Percentiles rank a stretch among this genome's conserved stretches.
Conservation (phyloP, 2,329 filamentous ascomycete species). For the Cryphonectria radicalis region DNA sequence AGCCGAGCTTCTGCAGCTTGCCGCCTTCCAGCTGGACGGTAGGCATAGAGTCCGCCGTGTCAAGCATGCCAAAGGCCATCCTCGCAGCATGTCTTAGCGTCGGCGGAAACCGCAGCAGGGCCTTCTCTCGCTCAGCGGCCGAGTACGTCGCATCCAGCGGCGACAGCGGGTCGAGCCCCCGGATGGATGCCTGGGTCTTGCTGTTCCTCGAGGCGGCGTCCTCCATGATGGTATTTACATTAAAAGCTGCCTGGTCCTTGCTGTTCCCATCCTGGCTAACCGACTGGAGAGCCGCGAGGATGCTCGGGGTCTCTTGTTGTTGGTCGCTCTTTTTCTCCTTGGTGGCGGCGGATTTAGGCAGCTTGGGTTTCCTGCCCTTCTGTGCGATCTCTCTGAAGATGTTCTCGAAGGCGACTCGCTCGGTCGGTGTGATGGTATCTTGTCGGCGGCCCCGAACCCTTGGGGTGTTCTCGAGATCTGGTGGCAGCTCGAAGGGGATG, state of each 20-base stretch:
- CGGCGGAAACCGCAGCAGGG: slow-evolving; percentile 46
- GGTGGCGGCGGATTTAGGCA: slow-evolving; percentile 1
- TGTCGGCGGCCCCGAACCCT: slow-evolving; percentile 33
- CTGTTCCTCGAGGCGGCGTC: slow-evolving; percentile 33
- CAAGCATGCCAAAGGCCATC: slow-evolving; percentile 42
- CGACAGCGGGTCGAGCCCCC: slow-evolving; percentile 29
- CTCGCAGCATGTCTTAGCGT: slow-evolving; percentile 46
- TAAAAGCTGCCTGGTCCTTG: slow-evolving; percentile 26
- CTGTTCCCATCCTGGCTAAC: neutral
- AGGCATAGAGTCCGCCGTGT: slow-evolving; percentile 26
- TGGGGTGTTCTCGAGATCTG: slow-evolving; percentile 40
- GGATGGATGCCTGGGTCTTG: slow-evolving; percentile 16
- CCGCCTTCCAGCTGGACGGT: slow-evolving; percentile 26
- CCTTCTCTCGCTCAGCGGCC: slow-evolving; percentile 40
- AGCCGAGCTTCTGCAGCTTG: neutral
- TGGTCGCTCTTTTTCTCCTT: slow-evolving; percentile 17
- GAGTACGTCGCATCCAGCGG: slow-evolving; percentile 31
- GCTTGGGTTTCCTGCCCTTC: slow-evolving; percentile 32
- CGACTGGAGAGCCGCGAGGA: slow-evolving; percentile 20
- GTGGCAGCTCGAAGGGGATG: slow-evolving; percentile 57
- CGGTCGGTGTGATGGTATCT: slow-evolving; percentile 62
- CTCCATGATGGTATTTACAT: slow-evolving; percentile 35
- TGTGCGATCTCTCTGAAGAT: slow-evolving; percentile 63
- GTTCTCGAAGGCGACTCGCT: slow-evolving; percentile 53
- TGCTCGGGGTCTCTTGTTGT: slow-evolving; percentile 16